A percentile compares a stretch with the other conserved stretches of the same genome.
Evolutionary conservation across 139 green algal genomes (phyloP).

Genomic region (Deuterostichococcus epilithicus): DNA sequence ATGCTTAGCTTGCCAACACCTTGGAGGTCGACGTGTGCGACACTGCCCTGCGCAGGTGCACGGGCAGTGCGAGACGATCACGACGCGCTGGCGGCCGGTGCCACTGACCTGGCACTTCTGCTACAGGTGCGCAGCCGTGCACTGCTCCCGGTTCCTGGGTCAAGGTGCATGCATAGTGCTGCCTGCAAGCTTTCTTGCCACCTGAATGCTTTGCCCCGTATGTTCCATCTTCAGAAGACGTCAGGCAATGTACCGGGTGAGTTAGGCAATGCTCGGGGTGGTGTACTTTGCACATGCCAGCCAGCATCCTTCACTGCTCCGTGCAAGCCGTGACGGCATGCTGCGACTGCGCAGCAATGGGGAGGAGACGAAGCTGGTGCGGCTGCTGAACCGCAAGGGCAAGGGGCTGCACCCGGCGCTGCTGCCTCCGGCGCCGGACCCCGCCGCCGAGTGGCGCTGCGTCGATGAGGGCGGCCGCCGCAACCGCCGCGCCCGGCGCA

Average conservation of each 20-base stretch:
- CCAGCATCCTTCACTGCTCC: too few relatives aligned
- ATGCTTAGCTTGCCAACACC: too few relatives aligned
- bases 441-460: background rate
- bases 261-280: too few relatives aligned
- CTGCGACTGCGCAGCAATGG: conserved; percentile 3
- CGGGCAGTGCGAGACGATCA: conserved; percentile 63
- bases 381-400: conserved; percentile 36
- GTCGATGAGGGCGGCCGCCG: background rate
- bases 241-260: too few relatives aligned
- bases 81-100: conserved; percentile 83
- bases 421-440: conserved; percentile 16
- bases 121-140: conserved; percentile 17
- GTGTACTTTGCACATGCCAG: too few relatives aligned
- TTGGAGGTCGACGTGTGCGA: too few relatives aligned
- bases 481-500: background rate
- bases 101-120: conserved; percentile 89
- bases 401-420: conserved; percentile 46
- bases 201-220: too few relatives aligned
- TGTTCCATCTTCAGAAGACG: too few relatives aligned
- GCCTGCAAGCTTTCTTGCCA: too few relatives aligned
- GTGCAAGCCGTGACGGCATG: background rate
- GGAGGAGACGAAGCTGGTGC: conserved; percentile 28
- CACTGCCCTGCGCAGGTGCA: conserved; percentile 50
- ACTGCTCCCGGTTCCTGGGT: background rate
- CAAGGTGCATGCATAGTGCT: background rate